A percentile compares a stretch with the other conserved stretches of the same genome.
Evolutionary conservation across 768 basidiomycete genomes (phyloP).

Genomic region (Cyathus striatus): DNA sequence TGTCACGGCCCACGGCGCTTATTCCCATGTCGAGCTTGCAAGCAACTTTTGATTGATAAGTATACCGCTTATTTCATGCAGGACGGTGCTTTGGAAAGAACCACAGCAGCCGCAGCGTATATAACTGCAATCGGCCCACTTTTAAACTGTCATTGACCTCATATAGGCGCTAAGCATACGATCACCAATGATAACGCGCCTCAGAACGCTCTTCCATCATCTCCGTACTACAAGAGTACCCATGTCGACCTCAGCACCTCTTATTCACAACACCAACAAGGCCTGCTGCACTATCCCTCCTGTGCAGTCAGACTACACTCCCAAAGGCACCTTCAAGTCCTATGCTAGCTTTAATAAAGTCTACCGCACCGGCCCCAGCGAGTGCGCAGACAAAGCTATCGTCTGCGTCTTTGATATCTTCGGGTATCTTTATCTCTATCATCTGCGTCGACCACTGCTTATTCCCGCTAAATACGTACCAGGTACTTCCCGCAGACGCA

Average conservation of each 20-base stretch:
- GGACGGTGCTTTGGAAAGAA: no score
- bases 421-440: constrained; percentile 27
- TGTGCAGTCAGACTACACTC: constrained; percentile 45
- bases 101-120: no score
- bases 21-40: no score
- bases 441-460: neutral
- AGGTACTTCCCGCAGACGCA: constrained; percentile 60
- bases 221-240: constrained; percentile 20
- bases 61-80: no score
- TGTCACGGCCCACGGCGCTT: no score
- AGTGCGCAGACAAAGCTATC: constrained; percentile 44
- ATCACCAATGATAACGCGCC: constrained; percentile 25
- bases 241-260: constrained; percentile 23
- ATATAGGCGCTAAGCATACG: neutral
- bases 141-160: no score
- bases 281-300: constrained; percentile 55
- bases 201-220: constrained; percentile 35
- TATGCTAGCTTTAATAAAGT: constrained; percentile 46
- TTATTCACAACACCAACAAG: constrained; percentile 31
- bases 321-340: constrained; percentile 43
- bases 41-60: no score
- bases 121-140: no score
- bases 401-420: constrained; percentile 63
- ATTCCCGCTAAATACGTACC: neutral
- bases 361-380: constrained; percentile 44